These are phyloP conservation scores for Termitomyces sp. DNA, from an alignment of 768 basidiomycete species.

Conservation along the genomic window DNA sequence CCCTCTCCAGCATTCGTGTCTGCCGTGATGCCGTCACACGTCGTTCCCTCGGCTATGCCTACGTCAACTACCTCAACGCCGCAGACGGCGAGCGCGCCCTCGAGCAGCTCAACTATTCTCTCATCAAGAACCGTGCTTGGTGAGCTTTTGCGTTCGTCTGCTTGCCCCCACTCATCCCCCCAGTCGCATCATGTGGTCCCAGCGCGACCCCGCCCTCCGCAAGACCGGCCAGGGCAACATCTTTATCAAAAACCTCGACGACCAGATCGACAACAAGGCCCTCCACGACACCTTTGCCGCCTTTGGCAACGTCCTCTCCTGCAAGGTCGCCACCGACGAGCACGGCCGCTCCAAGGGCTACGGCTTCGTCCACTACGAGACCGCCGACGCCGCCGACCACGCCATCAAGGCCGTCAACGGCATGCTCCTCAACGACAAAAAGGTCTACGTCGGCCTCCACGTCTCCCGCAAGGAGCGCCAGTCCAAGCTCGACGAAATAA, in stretches of 20 bases:
- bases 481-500: conserved; percentile 98
- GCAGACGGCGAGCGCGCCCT: conserved; percentile 96
- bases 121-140: conserved; percentile 98
- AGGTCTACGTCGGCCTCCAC: conserved; percentile 97
- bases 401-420: conserved; percentile 99
- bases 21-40: conserved; percentile 99
- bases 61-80: conserved; percentile 98
- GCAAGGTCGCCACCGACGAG: conserved; percentile 98
- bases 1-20: conserved; percentile 83
- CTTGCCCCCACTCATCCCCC: background rate
- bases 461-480: conserved; percentile 98
- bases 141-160: conserved; percentile 25
- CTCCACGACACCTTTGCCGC: conserved; percentile 99
- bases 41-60: conserved; percentile 98
- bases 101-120: conserved; percentile 98
- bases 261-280: conserved; percentile 98
- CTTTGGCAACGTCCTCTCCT: conserved; percentile 96
- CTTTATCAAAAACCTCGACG: conserved; percentile 99
- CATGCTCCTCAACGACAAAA: conserved; percentile 99
- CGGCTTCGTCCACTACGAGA: conserved; percentile 99
- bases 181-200: conserved; percentile 99
- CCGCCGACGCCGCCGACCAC: conserved; percentile 88
- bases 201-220: conserved; percentile 97
- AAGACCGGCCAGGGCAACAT: conserved; percentile 99
- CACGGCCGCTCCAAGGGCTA: conserved; percentile 95